Base-by-base conservation (phyloP, 2,329 filamentous ascomycete species). In the Botrytis squamosa region DNA sequence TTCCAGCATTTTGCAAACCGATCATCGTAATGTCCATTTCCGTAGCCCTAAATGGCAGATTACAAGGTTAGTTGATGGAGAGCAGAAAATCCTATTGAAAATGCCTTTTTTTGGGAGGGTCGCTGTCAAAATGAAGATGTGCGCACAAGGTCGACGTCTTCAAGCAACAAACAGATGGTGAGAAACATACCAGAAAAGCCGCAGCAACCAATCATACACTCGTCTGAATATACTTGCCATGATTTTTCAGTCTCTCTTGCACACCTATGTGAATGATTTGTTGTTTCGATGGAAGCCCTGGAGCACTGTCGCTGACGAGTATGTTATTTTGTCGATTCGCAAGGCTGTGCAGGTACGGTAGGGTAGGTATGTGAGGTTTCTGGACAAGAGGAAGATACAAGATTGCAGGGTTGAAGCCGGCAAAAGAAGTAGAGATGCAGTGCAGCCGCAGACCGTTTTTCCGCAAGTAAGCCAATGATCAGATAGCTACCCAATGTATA, bases 11-110 rank as follows among this genome's bases (percentile, higher is more conserved):
- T 83, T 99, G 96, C 82, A 99, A 86, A 38, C 96, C 96, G 83
- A 99, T 95, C 92, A 99, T 97, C 79, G 96, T 98, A 82, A 99
- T 95, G 85, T 99, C 96, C 95, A 99, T 98, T 86, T 99, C 96
- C 78, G 95, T 97, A 79, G 95, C 94, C 96, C 95, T 98, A 80
- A 66, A 69, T 40, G 57, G 29, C 46, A 64, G 57, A 55, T 67
- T 62, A 25, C n/a, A 12, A 57, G 18, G 49, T 68, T 46, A 46
- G 55, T 46, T 33, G 40, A 65, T n/a, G 52, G 38, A 5, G 9
- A 33, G 40, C 42, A 46, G 60, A 25, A 64, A 46, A 40, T 33
- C 22, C 20, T n/a, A 40, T 44, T 38, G 25, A 46, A 71, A 65
- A 44, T n/a, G 25, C 8, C 46, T 60, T 64, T 55, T 55, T 55